phyloP scores from a whole-genome alignment of 163 green algal species.

The Chlorella variabilis region DNA sequence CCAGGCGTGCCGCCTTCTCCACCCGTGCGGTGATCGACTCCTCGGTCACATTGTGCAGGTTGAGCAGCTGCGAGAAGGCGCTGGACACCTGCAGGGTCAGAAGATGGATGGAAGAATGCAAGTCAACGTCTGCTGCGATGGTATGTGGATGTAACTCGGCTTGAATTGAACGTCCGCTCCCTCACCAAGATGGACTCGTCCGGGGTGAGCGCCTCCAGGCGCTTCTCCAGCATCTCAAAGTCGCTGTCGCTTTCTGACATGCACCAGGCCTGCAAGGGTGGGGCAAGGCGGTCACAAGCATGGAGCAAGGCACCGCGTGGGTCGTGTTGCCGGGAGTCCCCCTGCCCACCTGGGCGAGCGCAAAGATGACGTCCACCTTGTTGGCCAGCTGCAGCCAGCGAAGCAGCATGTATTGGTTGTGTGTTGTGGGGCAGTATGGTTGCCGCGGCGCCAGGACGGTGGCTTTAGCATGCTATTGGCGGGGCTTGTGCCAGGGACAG shows the following conservation, averaged over 20 bases:
- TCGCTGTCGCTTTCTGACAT: constrained; percentile 70
- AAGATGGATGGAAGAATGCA: background rate
- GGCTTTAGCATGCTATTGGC: too few relatives aligned
- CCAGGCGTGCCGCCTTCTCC: constrained; percentile 76
- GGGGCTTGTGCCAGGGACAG: too few relatives aligned
- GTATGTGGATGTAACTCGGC: too few relatives aligned
- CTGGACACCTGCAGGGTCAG: constrained; percentile 46
- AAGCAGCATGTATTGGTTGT: background rate
- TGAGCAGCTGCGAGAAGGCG: constrained; percentile 97
- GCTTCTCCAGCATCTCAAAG: constrained; percentile 87
- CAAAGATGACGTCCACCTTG: constrained; percentile 92
- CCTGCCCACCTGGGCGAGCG: constrained; percentile 75
- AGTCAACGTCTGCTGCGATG: too few relatives aligned
- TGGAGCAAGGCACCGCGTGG: too few relatives aligned
- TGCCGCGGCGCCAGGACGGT: too few relatives aligned
- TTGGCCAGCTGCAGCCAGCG: constrained; percentile 55
- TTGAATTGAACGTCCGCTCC: too few relatives aligned
- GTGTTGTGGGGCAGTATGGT: too few relatives aligned
- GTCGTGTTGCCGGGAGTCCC: too few relatives aligned
- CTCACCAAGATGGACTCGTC: constrained; percentile 85
- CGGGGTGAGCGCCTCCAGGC: constrained; percentile 78
- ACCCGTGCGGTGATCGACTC: constrained; percentile 79
- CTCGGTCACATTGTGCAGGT: constrained; percentile 97
- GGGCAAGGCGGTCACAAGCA: too few relatives aligned
- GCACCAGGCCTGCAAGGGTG: constrained; percentile 65